Evolutionary conservation across 345 rosid species (phyloP).

Genomic region (Gossypium rotundifolium): DNA sequence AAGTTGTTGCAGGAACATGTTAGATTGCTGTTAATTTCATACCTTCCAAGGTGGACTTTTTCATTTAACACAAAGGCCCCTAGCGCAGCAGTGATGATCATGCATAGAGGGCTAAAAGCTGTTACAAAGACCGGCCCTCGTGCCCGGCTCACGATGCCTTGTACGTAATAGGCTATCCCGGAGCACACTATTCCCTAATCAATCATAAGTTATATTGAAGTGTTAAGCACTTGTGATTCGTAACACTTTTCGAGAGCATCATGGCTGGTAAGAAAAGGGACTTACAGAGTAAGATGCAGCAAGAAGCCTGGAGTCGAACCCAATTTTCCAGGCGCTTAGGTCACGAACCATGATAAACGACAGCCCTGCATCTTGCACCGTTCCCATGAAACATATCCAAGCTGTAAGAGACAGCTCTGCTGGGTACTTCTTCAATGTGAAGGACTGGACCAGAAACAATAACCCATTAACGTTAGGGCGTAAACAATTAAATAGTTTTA

Average conservation of each 20-base stretch:
- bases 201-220: neutral
- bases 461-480: neutral
- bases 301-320: slow-evolving; percentile 68
- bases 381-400: slow-evolving; percentile 76
- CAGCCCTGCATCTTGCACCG: slow-evolving; percentile 52
- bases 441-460: slow-evolving; percentile 36
- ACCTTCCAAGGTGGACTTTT: slow-evolving; percentile 83
- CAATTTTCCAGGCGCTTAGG: slow-evolving; percentile 69
- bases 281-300: slow-evolving; percentile 83
- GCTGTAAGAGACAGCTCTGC: slow-evolving; percentile 80
- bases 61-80: slow-evolving; percentile 66
- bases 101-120: slow-evolving; percentile 81
- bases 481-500: neutral
- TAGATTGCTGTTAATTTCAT: neutral
- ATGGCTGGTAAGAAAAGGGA: neutral
- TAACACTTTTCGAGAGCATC: neutral
- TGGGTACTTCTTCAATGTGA: slow-evolving; percentile 75
- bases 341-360: slow-evolving; percentile 68
- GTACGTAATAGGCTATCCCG: slow-evolving; percentile 77
- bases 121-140: slow-evolving; percentile 88
- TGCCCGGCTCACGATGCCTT: slow-evolving; percentile 62
- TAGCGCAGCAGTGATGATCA: slow-evolving; percentile 71
- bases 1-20: too few relatives aligned
- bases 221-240: neutral
- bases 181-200: slow-evolving; percentile 86